Base-by-base conservation (phyloP, 495 filamentous ascomycete species). In the Neurospora intermedia region DNA sequence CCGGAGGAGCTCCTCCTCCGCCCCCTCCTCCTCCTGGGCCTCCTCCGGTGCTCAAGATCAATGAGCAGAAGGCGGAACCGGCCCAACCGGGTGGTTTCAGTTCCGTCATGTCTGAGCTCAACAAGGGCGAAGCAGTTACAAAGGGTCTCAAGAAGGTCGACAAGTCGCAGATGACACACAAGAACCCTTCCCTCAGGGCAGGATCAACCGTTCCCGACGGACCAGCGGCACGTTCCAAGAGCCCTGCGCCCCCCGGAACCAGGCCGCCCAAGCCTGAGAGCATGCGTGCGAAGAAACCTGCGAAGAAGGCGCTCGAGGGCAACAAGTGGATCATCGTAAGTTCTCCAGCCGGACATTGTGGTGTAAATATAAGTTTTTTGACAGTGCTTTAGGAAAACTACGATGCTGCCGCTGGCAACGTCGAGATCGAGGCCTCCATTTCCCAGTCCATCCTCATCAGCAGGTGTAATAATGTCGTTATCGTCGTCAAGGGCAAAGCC, bases 131-230 rank as follows among this genome's bases (percentile, higher is more conserved):
- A 74, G 83, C 86, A 31, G 92, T 99, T 74, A 99, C 96, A 16
- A 89, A 91, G 71, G 89, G 93, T 45, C 87, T 99, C 18, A 89
- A 91, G 71, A 99, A 97, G 84, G 96, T 99, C 39, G 94, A 97
- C 82, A 93, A 90, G 77, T 93, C 91, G 27, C 83, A 97, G 78
- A 97, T 97, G 94, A 98, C 96, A 69, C 96, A 99, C 85, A 98
- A 98, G 85, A 99, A 99, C 83, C 96, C 96, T n/a, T 88, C 88
- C 27, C 86, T 99, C 35, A 90, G 96, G 45, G 89, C 91, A 15
- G 84, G 87, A 70, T 91, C 91, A 10, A 87, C 88, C 13, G 93
- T 94, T 7, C 87, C 91, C 5, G 84, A 86, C 40, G 83, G 87
- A 73, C 88, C 86, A 59, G 82, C 86, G 70, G 73, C 73, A 38